A percentile compares a stretch with the other conserved stretches of the same genome.
Conservation (phyloP, 352 stramenopile species). For the Peronospora farinosa region DNA sequence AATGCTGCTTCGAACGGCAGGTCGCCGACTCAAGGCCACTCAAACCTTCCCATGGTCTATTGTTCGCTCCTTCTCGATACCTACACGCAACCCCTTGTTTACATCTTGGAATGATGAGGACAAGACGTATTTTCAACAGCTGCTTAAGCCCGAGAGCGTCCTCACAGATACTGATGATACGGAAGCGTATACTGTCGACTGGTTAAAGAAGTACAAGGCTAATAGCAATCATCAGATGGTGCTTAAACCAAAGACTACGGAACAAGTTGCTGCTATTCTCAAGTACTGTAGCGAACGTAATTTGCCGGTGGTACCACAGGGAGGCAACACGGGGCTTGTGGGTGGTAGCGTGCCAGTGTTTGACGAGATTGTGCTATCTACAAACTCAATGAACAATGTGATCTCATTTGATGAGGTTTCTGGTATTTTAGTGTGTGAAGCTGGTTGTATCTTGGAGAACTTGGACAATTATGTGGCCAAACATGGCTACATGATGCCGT, state of each 20-base stretch:
- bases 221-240: slow-evolving; percentile 61
- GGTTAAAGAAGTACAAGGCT: slow-evolving; percentile 82
- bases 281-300: slow-evolving; percentile 88
- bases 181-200: slow-evolving; percentile 69
- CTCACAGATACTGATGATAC: slow-evolving; percentile 68
- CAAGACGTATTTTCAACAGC: slow-evolving; percentile 53
- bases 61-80: slow-evolving; percentile 24
- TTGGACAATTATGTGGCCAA: slow-evolving; percentile 87
- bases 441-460: slow-evolving; percentile 92
- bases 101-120: slow-evolving; percentile 58
- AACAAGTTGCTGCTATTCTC: slow-evolving; percentile 86
- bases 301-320: slow-evolving; percentile 92
- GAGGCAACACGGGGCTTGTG: slow-evolving; percentile 96
- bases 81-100: slow-evolving; percentile 38
- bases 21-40: background rate
- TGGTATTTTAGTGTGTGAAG: slow-evolving; percentile 79
- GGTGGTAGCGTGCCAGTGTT: slow-evolving; percentile 87
- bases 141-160: slow-evolving; percentile 56
- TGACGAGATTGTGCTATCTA: slow-evolving; percentile 92
- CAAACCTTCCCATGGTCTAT: slow-evolving; percentile 1
- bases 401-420: slow-evolving; percentile 86
- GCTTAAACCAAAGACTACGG: slow-evolving; percentile 81
- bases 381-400: slow-evolving; percentile 89
- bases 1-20: too few species aligned
- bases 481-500: slow-evolving; percentile 87